Conservation (phyloP, 352 stramenopile genomes). For the Phytopythium ostracodes region DNA sequence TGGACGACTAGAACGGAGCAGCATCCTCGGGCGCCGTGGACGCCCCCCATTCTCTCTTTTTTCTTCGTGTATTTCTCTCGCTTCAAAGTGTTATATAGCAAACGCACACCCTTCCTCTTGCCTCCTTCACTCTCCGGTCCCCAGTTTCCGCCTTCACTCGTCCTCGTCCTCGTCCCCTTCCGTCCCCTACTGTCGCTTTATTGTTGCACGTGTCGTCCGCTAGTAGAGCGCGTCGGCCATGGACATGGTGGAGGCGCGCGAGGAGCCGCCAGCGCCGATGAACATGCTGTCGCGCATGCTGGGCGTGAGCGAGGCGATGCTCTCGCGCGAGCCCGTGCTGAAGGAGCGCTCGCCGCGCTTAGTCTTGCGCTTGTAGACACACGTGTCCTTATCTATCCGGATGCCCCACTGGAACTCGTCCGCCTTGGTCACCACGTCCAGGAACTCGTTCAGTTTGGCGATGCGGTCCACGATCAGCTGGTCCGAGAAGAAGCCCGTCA, state of each 20-base stretch:
- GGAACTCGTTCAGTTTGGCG: constrained; percentile 83
- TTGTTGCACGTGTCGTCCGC: neutral
- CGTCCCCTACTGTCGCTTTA: neutral
- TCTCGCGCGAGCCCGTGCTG: constrained; percentile 63
- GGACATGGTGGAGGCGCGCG: constrained; percentile 67
- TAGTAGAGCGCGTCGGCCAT: constrained; percentile 38
- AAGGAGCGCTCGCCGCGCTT: constrained; percentile 68
- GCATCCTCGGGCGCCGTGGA: too few species aligned
- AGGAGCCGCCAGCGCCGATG: constrained; percentile 33
- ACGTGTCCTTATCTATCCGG: constrained; percentile 88
- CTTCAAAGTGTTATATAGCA: constrained; percentile 3
- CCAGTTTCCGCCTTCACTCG: too few species aligned
- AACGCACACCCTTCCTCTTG: neutral
- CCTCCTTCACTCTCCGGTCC: too few species aligned
- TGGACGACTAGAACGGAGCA: constrained; percentile 80
- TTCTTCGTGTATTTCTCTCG: neutral
- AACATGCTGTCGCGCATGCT: constrained; percentile 78
- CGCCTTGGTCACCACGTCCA: constrained; percentile 80
- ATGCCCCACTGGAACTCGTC: constrained; percentile 88
- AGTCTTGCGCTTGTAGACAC: constrained; percentile 87
- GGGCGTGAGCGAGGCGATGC: constrained; percentile 73
- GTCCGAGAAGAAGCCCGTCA: constrained; percentile 81
- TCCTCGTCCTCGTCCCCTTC: neutral
- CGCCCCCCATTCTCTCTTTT: neutral
- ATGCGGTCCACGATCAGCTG: constrained; percentile 85